Evolutionary conservation across 768 basidiomycete genomes (phyloP), one percentile per base, ranked within the genome.

Genomic region (Tylopilus subfusipes): DNA sequence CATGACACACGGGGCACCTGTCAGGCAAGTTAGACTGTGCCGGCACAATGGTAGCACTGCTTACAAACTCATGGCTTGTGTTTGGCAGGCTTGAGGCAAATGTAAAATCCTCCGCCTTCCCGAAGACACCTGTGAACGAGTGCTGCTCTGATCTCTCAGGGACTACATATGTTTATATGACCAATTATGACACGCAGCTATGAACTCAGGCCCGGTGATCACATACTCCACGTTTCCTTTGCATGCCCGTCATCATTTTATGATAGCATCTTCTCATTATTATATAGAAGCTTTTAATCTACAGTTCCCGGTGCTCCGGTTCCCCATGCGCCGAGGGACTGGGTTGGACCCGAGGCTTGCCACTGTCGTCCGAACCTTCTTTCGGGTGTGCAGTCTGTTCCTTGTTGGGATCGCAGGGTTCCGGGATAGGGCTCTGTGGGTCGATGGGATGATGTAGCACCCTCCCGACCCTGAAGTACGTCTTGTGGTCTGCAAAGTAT

Each of bases 401-500:
- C 63, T 85, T 82, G 74, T 85, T 82, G 33, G 85, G 75, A 58
- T 88, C 78, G 65, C 90, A 93, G 54, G 84, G 86, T 58, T 80
- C 82, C 19, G 85, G 89, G 61, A 88, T 77, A n/a, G 88, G 85
- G 59, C 78, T 85, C 27, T 73, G 67, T 40, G 88, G 89, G 71
- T 93, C 87, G 67, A 90, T 90, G 29, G 89, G 83, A 42, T 75
- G 79, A 65, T 92, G 90, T 5, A 76, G 72, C 21, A 97, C 90
- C 52, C 72, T 82, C 21, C 94, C 94, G 39, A 92, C 82, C 64
- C 86, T 86, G 50, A 64, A 62, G 69, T 98, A 98, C 56, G 82
- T 80, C 63, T 89, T 84, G 70, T 93, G 89, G 10, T 90, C 82
- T 1, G 76, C 72, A 64, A 94, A 98, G 76, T 95, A 98, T 27